These are phyloP conservation scores for Colletotrichum ledebouriae DNA, from an alignment of 2,329 filamentous ascomycete genomes.

Conservation along the genomic window DNA sequence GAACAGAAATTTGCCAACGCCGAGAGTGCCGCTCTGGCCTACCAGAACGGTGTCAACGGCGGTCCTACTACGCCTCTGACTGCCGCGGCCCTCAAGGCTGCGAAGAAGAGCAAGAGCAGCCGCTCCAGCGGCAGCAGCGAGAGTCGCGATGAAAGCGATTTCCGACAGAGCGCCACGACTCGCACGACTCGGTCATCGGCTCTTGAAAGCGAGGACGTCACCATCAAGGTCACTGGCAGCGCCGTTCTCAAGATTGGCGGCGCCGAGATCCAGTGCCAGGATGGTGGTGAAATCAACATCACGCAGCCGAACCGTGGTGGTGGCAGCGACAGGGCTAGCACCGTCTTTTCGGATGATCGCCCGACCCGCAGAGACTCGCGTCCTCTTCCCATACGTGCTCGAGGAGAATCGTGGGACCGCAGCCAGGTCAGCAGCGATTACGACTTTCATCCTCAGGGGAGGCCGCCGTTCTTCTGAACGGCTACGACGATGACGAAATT, in stretches of 20 bases:
- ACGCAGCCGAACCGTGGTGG: slow-evolving; percentile 55
- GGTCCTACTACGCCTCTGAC: slow-evolving; percentile 64
- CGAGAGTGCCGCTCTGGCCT: slow-evolving; percentile 58
- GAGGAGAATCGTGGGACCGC: slow-evolving; percentile 60
- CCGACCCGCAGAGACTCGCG: slow-evolving; percentile 57
- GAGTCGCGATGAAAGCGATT: slow-evolving; percentile 75
- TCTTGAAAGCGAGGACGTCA: slow-evolving; percentile 67
- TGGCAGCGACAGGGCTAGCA: slow-evolving; percentile 66
- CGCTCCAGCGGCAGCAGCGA: slow-evolving; percentile 70
- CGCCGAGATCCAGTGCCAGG: slow-evolving; percentile 69
- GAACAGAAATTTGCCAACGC: slow-evolving; percentile 61
- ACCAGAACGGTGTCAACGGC: slow-evolving; percentile 67
- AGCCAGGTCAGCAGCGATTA: slow-evolving; percentile 44
- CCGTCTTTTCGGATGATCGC: slow-evolving; percentile 64
- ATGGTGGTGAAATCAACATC: slow-evolving; percentile 73
- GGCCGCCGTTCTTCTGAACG: slow-evolving; percentile 41
- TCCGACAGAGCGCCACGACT: slow-evolving; percentile 71
- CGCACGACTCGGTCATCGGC: slow-evolving; percentile 68
- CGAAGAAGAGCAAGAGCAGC: slow-evolving; percentile 63
- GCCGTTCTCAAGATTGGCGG: slow-evolving; percentile 69
- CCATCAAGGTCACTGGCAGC: slow-evolving; percentile 70
- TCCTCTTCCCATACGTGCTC: slow-evolving; percentile 57
- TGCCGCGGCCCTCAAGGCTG: slow-evolving; percentile 67
- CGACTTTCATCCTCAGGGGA: slow-evolving; percentile 28
- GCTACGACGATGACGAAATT: slow-evolving; percentile 39